These are phyloP conservation scores for Eucalyptus microcorys DNA, from an alignment of 345 rosid species.

Conservation along the genomic window DNA sequence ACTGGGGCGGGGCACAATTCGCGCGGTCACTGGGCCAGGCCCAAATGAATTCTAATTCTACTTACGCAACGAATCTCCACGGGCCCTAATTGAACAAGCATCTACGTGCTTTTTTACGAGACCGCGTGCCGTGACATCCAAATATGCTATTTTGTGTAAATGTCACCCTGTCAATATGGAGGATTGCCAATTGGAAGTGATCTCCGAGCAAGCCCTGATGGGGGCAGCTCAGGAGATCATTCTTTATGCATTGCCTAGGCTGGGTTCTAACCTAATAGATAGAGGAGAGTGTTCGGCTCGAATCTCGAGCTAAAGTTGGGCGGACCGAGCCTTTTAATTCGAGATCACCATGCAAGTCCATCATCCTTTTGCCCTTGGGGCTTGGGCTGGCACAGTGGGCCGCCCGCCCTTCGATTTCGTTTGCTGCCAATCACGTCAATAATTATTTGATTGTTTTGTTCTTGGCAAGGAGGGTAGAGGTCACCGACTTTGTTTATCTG, in stretches of 20 bases:
- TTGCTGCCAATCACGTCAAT: neutral
- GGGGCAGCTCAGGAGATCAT: neutral
- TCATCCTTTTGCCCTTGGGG: neutral
- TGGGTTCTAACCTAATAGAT: too few species aligned
- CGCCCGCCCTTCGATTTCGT: neutral
- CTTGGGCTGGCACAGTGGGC: neutral
- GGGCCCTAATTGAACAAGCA: neutral
- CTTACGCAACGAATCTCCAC: neutral
- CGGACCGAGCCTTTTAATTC: neutral
- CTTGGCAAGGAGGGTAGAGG: neutral
- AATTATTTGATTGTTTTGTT: neutral
- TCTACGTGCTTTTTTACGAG: too few species aligned
- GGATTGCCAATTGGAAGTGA: neutral
- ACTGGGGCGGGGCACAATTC: neutral
- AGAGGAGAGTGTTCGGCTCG: neutral
- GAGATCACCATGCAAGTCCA: neutral
- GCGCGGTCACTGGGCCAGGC: neutral
- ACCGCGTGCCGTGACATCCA: too few species aligned
- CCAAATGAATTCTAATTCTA: neutral
- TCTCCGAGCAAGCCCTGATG: neutral
- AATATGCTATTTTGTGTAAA: too few species aligned
- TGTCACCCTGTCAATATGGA: too few species aligned
- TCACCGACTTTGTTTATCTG: neutral
- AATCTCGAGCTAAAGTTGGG: neutral
- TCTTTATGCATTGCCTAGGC: neutral